These are phyloP conservation scores for Cyclospora cayetanensis DNA, from an alignment of 169 alveolate species.

Conservation along the genomic window DNA sequence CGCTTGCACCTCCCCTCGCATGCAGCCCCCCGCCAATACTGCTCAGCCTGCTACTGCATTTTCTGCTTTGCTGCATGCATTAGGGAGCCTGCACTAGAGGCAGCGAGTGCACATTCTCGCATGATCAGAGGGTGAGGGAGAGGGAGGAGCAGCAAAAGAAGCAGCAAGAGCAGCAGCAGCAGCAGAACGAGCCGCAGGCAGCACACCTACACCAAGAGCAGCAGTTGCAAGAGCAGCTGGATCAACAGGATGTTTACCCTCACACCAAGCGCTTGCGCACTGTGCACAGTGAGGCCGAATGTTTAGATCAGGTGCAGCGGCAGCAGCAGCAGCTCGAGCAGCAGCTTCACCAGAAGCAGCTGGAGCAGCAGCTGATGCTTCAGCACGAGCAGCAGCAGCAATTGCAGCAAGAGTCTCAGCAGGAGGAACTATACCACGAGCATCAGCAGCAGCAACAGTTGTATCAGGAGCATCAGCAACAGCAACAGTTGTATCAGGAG, in stretches of 20 bases:
- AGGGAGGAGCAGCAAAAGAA: slow-evolving; percentile 8
- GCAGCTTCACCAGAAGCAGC: not conserved
- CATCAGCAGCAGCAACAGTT: not conserved
- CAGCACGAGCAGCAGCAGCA: not conserved
- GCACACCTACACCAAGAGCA: not conserved
- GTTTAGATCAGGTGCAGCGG: not conserved
- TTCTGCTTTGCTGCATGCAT: too few relatives aligned
- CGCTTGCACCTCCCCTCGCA: not conserved
- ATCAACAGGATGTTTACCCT: not conserved
- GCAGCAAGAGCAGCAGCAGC: slow-evolving; percentile 1
- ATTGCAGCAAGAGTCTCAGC: not conserved
- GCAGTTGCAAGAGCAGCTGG: not conserved
- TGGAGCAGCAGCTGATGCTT: not conserved
- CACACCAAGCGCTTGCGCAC: not conserved
- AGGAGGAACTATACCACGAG: not conserved
- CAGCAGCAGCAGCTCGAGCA: not conserved
- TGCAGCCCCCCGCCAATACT: not conserved
- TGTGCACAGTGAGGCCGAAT: not conserved
- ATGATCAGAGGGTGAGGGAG: slow-evolving; percentile 15
- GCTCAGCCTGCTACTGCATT: not conserved
- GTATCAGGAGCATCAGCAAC: not conserved
- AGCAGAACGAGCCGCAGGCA: not conserved
- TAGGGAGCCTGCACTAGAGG: slow-evolving; percentile 13
- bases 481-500: not conserved
- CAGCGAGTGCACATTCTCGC: not conserved